Conservation (phyloP, 441 rosid genomes). For the Pelargonium citronellum region DNA sequence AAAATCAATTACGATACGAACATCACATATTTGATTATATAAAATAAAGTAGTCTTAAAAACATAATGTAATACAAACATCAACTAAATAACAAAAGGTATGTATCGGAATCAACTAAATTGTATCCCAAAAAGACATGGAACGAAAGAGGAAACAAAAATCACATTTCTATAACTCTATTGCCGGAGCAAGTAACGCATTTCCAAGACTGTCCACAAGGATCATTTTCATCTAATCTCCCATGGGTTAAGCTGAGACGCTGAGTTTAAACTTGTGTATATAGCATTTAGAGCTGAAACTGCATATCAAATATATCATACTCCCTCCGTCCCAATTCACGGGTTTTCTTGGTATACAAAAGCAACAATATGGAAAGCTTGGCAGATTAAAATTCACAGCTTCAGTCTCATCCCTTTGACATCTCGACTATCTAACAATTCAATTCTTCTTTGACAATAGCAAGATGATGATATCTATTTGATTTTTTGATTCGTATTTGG, state of each 20-base stretch:
- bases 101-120: too few relatives aligned
- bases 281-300: conserved; percentile 59
- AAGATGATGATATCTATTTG: too few relatives aligned
- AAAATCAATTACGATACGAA: too few relatives aligned
- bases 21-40: too few relatives aligned
- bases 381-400: not conserved
- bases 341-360: conserved; percentile 27
- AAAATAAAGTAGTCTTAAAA: too few relatives aligned
- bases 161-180: conserved; percentile 77
- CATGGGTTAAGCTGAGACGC: conserved; percentile 57
- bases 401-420: not conserved
- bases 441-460: too few relatives aligned
- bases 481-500: too few relatives aligned
- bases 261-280: conserved; percentile 53
- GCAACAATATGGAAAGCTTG: not conserved
- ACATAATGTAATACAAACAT: too few relatives aligned
- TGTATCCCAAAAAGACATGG: not conserved
- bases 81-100: too few relatives aligned
- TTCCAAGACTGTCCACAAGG: conserved; percentile 92
- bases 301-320: conserved; percentile 29
- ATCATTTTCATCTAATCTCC: conserved; percentile 67
- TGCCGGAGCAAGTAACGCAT: conserved; percentile 74
- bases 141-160: conserved; percentile 11
- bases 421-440: too few relatives aligned
- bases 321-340: too few relatives aligned